phyloP scores from a whole-genome alignment of 805 yeast genomes.

The Maudiozyma pseudohumilis region DNA sequence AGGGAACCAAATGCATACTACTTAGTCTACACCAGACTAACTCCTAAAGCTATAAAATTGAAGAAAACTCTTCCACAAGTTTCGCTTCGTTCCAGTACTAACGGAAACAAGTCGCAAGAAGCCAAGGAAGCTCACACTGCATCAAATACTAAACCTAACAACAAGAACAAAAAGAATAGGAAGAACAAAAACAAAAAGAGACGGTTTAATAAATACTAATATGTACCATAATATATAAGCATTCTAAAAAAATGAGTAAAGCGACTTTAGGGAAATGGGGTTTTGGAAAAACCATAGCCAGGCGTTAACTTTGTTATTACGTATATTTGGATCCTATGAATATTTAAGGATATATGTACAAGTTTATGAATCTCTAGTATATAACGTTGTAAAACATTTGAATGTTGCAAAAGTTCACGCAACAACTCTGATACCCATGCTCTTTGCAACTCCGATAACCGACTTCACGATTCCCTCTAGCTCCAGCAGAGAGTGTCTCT shows the following conservation, averaged over 20 bases:
- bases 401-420: constrained; percentile 33
- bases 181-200: constrained; percentile 25
- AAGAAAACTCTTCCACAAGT: constrained; percentile 11
- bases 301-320: too few species aligned
- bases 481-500: constrained; percentile 59
- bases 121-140: neutral
- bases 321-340: too few species aligned
- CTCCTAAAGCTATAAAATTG: constrained; percentile 38
- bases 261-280: too few species aligned
- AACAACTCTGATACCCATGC: constrained; percentile 77
- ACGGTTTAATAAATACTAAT: constrained; percentile 17
- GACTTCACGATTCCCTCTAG: constrained; percentile 72
- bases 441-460: constrained; percentile 79
- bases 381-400: neutral
- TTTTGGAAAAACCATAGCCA: too few species aligned
- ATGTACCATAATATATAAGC: too few species aligned
- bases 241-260: too few species aligned
- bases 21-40: constrained; percentile 69
- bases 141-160: neutral
- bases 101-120: neutral
- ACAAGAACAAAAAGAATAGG: constrained; percentile 9
- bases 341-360: constrained; percentile 1
- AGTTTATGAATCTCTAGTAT: neutral
- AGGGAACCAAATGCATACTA: constrained; percentile 87
- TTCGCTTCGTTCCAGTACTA: neutral